Evolutionary conservation across 2,329 filamentous ascomycete genomes (phyloP), one percentile per base, ranked within the genome.

Genomic region (Calonectria montana): DNA sequence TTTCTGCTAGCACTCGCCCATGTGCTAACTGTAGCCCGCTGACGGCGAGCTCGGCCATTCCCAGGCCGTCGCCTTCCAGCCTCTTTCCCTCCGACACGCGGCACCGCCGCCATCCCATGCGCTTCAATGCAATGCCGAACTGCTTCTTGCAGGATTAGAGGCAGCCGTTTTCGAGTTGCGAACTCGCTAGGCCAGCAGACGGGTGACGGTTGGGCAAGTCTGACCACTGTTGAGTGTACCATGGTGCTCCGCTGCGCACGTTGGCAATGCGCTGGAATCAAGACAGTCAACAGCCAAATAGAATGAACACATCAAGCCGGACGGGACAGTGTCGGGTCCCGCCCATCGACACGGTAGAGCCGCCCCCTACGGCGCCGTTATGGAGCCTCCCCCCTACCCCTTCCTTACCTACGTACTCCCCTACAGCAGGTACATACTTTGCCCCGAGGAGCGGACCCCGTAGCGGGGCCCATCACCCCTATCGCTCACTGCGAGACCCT

Each of bases 401-500:
- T 72, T 65, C 62, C 53, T 69, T 75, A 48, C 57, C 43, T 76
- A 76, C 37, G 67, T 48, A 62, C 63, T 66, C 68, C 62, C 63
- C 68, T 66, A 53, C 68, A 69, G 59, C 31, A 67, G 37, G 53
- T 57, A 69, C 66, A 55, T 69, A 41, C 68, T 57, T 59, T 59
- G 53, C 62, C 63, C 68, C 62, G 35, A 53, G 59, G 53, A 53
- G 76, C 69, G 75, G 76, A 73, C 73, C 71, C 71, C 67, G 45
- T 75, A 73, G 73, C 74, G 71, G 73, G 73, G 71, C 74, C 69
- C 75, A 69, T 75, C 68, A 72, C 77, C 77, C 77, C 77, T 78
- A 78, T 78, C 77, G 71, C 67, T 71, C 74, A 75, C 73, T 78
- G 72, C 77, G 71, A 79, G 77, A 70, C 73, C 75, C 77, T 75